Conservation (phyloP, 2,329 filamentous ascomycete species). For the Sarocladium kiliense region DNA sequence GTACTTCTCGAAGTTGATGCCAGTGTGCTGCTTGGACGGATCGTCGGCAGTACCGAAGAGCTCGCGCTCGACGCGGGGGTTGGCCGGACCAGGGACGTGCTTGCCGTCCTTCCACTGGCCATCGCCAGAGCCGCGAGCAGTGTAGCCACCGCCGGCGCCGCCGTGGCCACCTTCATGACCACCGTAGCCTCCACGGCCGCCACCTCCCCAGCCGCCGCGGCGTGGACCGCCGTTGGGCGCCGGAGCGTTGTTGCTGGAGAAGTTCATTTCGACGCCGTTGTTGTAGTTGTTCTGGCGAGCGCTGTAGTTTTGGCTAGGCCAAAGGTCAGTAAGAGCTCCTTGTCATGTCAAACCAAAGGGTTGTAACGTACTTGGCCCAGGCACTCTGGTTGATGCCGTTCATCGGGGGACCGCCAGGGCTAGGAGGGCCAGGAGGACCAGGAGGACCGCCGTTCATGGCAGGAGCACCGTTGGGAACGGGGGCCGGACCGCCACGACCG, state of each 20-base stretch:
- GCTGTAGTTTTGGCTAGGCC: slow-evolving; percentile 22
- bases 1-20: slow-evolving; percentile 99
- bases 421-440: not conserved
- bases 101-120: slow-evolving; percentile 97
- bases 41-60: slow-evolving; percentile 90
- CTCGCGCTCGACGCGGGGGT: slow-evolving; percentile 88
- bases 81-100: slow-evolving; percentile 84
- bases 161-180: slow-evolving; percentile 31
- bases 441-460: slow-evolving; percentile 25
- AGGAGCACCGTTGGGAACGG: slow-evolving; percentile 15
- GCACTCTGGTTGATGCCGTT: slow-evolving; percentile 58
- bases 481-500: slow-evolving; percentile 36
- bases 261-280: slow-evolving; percentile 20
- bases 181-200: slow-evolving; percentile 30
- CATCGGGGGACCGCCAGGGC: too few relatives aligned
- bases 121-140: slow-evolving; percentile 80
- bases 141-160: slow-evolving; percentile 45
- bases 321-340: slow-evolving; percentile 17
- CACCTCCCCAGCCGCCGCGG: slow-evolving; percentile 26
- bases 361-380: slow-evolving; percentile 53
- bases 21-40: slow-evolving; percentile 89
- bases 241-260: slow-evolving; percentile 11
- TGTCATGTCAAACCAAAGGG: too few relatives aligned
- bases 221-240: slow-evolving; percentile 23
- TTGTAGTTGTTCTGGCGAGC: slow-evolving; percentile 30